Percentiles rank a stretch among this genome's conserved stretches.
phyloP scores from a whole-genome alignment of 1,284 basidiomycete genomes.

The Austroboletus novae-zelandiae region DNA sequence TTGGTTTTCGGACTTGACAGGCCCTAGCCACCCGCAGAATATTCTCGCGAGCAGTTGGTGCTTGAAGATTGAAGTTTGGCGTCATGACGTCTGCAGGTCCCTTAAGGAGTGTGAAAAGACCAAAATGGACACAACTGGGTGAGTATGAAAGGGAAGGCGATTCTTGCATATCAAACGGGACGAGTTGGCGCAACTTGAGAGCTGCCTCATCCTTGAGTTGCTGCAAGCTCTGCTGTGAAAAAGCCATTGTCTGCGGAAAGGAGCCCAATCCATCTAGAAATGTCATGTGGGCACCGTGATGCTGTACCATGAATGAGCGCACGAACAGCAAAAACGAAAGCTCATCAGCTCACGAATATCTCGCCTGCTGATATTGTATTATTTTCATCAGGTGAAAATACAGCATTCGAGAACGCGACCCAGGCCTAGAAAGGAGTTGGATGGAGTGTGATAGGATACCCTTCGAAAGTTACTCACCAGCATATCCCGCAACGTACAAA shows the following conservation, averaged over 20 bases:
- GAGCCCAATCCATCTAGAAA: slow-evolving; percentile 83
- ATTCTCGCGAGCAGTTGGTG: slow-evolving; percentile 88
- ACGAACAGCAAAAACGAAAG: background rate
- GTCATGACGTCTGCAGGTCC: slow-evolving; percentile 45
- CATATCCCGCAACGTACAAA: slow-evolving; percentile 86
- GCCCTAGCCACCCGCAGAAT: slow-evolving; percentile 89
- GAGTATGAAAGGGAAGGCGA: slow-evolving; percentile 30
- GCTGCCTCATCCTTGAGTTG: slow-evolving; percentile 51
- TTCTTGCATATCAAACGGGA: slow-evolving; percentile 39
- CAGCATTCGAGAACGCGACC: slow-evolving; percentile 84
- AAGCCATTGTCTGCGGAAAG: slow-evolving; percentile 64
- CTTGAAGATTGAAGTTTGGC: slow-evolving; percentile 78
- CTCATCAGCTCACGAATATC: slow-evolving; percentile 65
- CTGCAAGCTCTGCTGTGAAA: slow-evolving; percentile 48
- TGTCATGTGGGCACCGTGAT: slow-evolving; percentile 86
- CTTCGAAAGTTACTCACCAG: slow-evolving; percentile 52
- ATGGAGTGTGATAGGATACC: slow-evolving; percentile 3
- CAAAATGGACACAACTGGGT: slow-evolving; percentile 52
- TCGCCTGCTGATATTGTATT: slow-evolving; percentile 45
- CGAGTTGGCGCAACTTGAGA: slow-evolving; percentile 48
- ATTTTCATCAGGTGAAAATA: slow-evolving; percentile 38
- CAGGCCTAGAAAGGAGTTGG: slow-evolving; percentile 64
- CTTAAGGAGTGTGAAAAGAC: slow-evolving; percentile 71
- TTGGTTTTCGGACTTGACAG: slow-evolving; percentile 88
- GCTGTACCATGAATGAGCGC: slow-evolving; percentile 43